Base-by-base conservation (phyloP, 352 stramenopile species). In the Phytopythium ostracodes region DNA sequence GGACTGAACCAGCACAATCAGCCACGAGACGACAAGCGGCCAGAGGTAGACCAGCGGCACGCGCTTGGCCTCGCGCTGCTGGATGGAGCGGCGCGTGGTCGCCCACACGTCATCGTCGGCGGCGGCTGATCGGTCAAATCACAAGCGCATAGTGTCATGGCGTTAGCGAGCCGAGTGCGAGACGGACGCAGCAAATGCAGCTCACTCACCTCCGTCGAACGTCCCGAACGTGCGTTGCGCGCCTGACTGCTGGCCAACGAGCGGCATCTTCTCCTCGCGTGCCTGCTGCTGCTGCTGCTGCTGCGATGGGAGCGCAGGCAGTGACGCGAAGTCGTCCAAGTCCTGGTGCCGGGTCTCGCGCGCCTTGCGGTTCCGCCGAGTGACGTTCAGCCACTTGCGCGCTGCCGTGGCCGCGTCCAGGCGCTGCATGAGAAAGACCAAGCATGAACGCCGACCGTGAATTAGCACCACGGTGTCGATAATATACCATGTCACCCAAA, bases 1-100 rank as follows among this genome's bases (percentile, higher is more conserved):
- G 22, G 81, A 83, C 60, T 94, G 86, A 11, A 82, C 47, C 33
- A 94, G 70, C 10, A 94, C 72, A 27, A 92, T 50, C 17, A 92
- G 67, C 86, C 86, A 94, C n/a, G 81, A 75, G 11, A 75, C 25
- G 12, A 90, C 64, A 11, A 93, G 65, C 17, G 81, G 77, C 1
- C 81, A 35, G 24, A 92, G 67, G 68, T 87, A 76, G 38, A 66
- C 65, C 1, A 90, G 59, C 17, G 86, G 86, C 53, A 94, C 86
- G 44, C 71, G 55, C 11, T 71, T 67, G 25, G 75, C 77, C 40
- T 91, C 82, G 6, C 62, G 67, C 11, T 76, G 57, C 46, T 89
- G 76, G 36, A 92, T 73, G 17, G 67, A 46, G 8, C 73, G 65
- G 49, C 78, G 82, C 29, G 71, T 79, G 25, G 73, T 52, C 27